Percentiles rank a stretch among this genome's conserved stretches.
phyloP scores from a whole-genome alignment of 306 rosid genomes.

The Prunus campanulata region DNA sequence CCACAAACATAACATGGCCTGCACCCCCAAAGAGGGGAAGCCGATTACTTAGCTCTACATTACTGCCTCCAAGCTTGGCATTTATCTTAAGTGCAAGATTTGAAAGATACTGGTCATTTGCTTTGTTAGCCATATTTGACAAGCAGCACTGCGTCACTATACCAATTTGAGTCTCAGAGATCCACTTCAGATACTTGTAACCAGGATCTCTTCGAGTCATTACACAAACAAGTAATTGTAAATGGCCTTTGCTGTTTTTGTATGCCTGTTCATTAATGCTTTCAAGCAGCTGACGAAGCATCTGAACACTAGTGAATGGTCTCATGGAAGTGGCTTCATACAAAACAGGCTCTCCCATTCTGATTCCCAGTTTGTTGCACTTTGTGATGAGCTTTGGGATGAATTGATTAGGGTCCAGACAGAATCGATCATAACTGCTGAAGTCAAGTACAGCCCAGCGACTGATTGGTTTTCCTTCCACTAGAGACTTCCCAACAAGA shows the following conservation, averaged over 20 bases:
- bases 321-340: conserved; percentile 43
- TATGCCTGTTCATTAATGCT: conserved; percentile 23
- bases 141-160: conserved; percentile 81
- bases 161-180: conserved; percentile 71
- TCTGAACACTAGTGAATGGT: conserved; percentile 23
- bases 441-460: conserved; percentile 67
- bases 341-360: conserved; percentile 49
- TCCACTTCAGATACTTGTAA: conserved; percentile 68
- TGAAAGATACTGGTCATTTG: conserved; percentile 54
- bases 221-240: conserved; percentile 70
- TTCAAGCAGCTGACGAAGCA: conserved; percentile 45
- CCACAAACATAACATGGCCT: conserved; percentile 69
- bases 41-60: conserved; percentile 55
- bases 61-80: conserved; percentile 92
- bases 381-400: conserved; percentile 39
- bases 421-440: conserved; percentile 14
- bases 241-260: conserved; percentile 11
- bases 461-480: conserved; percentile 55
- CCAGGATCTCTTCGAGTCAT: conserved; percentile 62
- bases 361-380: conserved; percentile 56
- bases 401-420: conserved; percentile 33
- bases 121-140: conserved; percentile 42
- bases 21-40: conserved; percentile 43
- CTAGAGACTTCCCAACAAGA: conserved; percentile 52
- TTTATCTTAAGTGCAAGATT: conserved; percentile 75